Conservation (phyloP, 768 basidiomycete species). For the Auriculariales sp. region DNA sequence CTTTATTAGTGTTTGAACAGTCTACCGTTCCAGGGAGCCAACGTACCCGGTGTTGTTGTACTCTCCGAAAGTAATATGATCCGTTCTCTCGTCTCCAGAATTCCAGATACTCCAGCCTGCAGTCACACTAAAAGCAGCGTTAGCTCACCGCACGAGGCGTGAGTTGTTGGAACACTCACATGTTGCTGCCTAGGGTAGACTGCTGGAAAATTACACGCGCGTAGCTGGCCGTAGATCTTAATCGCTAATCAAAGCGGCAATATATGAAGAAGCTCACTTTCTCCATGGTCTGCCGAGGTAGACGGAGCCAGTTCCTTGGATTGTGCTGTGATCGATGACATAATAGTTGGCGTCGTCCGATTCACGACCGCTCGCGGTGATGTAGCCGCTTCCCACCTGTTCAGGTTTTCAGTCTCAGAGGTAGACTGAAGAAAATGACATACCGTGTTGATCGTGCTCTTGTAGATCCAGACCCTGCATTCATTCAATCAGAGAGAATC, state of each 20-base stretch:
- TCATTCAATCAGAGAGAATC: background rate
- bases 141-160: constrained; percentile 2
- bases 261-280: constrained; percentile 8
- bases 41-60: constrained; percentile 15
- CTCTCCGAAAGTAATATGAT: constrained; percentile 17
- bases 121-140: background rate
- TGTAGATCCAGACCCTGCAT: constrained; percentile 3
- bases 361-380: constrained; percentile 33
- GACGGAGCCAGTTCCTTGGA: constrained; percentile 11
- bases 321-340: constrained; percentile 26
- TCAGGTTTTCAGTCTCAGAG: background rate
- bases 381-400: constrained; percentile 23
- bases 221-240: background rate
- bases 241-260: background rate
- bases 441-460: constrained; percentile 1
- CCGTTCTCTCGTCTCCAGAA: constrained; percentile 13
- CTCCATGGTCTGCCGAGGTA: constrained; percentile 16
- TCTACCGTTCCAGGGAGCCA: no score
- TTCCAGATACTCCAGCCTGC: constrained; percentile 17
- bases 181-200: constrained; percentile 8
- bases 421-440: background rate
- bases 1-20: no score
- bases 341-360: constrained; percentile 22
- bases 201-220: constrained; percentile 17
- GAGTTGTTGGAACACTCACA: constrained; percentile 11